Evolutionary conservation across 345 rosid genomes (phyloP), one percentile per base, ranked within the genome.

Genomic region (Eutrema yunnanense): DNA sequence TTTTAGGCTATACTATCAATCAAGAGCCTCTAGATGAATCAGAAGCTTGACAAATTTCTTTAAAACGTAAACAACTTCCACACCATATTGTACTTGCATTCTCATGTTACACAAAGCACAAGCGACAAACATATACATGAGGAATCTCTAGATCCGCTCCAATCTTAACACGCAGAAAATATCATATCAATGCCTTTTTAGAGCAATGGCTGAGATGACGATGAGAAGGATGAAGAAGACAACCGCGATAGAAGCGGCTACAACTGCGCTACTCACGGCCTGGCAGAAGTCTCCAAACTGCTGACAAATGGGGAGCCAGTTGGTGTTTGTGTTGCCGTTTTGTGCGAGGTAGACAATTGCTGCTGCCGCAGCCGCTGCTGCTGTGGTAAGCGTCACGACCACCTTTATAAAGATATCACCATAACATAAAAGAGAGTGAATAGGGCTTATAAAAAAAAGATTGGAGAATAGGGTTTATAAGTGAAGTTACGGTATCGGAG

Each of bases 261-360:
- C 91, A 79, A 93, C 96, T 0, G 94, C 90, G 14, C 90, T 91
- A 43, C 92, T 89, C 4, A 66, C 80, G 22, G 59, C 70, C 62
- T 85, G 85, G 81, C 98, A 93, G 62, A 90, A 93, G 61, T 89
- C 91, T 26, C 90, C 97, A 4, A 86, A 93, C 42, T 93, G 97
- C 9, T 85, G 81, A 74, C 98, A 93, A 19, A 93, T 86, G 0
- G 83, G 86, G 0, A 89, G 82, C 98, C 97, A 93, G 49, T 93
- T 90, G 2, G 94, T 78, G 82, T 46, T 85, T 37, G 78, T 19
- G 77, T 93, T 93, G 4, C 97, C 98, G 9, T 83, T 89, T 76
- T 90, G 91, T 13, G 98, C 97, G 41, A 93, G 82, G 86, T 93
- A 85, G 8, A 81, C 92, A 2, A 93, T 84, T 41, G 94, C 84